Base-by-base conservation (phyloP, 2,329 filamentous ascomycete genomes). In the Diaporthe vexans region DNA sequence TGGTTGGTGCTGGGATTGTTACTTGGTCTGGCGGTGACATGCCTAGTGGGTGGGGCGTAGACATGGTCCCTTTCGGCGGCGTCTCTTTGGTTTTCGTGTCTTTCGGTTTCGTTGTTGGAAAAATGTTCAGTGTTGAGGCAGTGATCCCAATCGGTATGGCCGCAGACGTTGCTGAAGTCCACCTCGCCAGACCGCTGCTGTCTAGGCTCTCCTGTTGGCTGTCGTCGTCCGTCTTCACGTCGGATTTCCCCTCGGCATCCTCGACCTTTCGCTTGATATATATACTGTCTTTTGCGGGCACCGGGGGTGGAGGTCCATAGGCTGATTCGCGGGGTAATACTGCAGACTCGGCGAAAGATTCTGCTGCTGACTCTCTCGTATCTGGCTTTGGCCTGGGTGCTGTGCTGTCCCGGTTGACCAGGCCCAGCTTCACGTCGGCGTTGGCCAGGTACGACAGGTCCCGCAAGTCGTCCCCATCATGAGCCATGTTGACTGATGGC, bases 11-110 rank as follows among this genome's bases (percentile, higher is more conserved):
- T 37, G 57, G 35, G 51, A 70, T 29, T 21, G 58, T 43, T 46
- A 74, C 11, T 43, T 43, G n/a, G 21, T 67, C 63, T 24, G 67
- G 67, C n/a, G 73, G 73, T 26, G 73, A 74, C 67, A 74, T 74
- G 10, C 51, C 68, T 15, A 74, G 24, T 17, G 73, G 73, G 37
- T 74, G 67, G 3, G 61, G n/a, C 10, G 26, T 59, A 24, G 46
- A 21, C 13, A 65, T 33, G 17, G 58, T 52, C 13, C 35, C 37
- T 26, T 29, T 63, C 21, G 52, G 29, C 5, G 29, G 33, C 21
- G 58, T 40, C 19, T 43, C 46, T 46, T 51, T 35, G 4, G 43
- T 19, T 19, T 70, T 59, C 6, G 43, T 52, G 13, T 43, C 54
- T 48, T 58, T 26, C 2, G 24, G 24, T 19, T 59, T 67, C 3